Evolutionary conservation across 805 yeast genomes (phyloP).

Genomic region (Zygoascus ofunaensis): DNA sequence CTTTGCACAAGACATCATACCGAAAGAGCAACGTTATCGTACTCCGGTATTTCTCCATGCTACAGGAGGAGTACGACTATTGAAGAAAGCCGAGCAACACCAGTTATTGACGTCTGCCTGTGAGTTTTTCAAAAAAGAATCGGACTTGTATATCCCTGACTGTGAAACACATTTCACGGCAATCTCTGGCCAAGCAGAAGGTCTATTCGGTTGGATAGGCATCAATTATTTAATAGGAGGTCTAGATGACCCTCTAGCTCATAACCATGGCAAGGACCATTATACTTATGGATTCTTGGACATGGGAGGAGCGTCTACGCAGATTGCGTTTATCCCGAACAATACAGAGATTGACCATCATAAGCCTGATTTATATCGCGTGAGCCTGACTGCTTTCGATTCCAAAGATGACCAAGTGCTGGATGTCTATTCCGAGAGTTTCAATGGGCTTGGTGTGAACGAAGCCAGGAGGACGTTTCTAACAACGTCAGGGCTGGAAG

Average conservation of each 20-base stretch:
- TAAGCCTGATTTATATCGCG: slow-evolving; percentile 58
- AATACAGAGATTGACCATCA: slow-evolving; percentile 52
- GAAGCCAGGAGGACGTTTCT: slow-evolving; percentile 76
- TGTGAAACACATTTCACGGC: slow-evolving; percentile 71
- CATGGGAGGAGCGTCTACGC: slow-evolving; percentile 99
- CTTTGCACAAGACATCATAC: slow-evolving; percentile 64
- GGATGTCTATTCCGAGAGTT: slow-evolving; percentile 85
- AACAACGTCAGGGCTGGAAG: slow-evolving; percentile 3
- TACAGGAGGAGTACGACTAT: slow-evolving; percentile 91
- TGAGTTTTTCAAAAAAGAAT: slow-evolving; percentile 40
- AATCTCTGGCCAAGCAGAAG: slow-evolving; percentile 91
- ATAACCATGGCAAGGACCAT: slow-evolving; percentile 19
- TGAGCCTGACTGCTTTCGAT: slow-evolving; percentile 58
- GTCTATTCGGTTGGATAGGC: slow-evolving; percentile 91
- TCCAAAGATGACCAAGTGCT: slow-evolving; percentile 33
- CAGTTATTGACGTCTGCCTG: slow-evolving; percentile 57
- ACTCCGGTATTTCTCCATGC: slow-evolving; percentile 88
- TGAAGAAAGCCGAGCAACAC: slow-evolving; percentile 45
- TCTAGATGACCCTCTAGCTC: slow-evolving; percentile 32
- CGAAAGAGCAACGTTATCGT: slow-evolving; percentile 44
- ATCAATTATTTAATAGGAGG: slow-evolving; percentile 74
- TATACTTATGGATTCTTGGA: slow-evolving; percentile 86
- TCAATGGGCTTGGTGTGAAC: slow-evolving; percentile 97
- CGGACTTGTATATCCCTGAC: slow-evolving; percentile 45
- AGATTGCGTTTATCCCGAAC: slow-evolving; percentile 83